phyloP scores from a whole-genome alignment of 108 stramenopile species.

The Epithemia pelagica region DNA sequence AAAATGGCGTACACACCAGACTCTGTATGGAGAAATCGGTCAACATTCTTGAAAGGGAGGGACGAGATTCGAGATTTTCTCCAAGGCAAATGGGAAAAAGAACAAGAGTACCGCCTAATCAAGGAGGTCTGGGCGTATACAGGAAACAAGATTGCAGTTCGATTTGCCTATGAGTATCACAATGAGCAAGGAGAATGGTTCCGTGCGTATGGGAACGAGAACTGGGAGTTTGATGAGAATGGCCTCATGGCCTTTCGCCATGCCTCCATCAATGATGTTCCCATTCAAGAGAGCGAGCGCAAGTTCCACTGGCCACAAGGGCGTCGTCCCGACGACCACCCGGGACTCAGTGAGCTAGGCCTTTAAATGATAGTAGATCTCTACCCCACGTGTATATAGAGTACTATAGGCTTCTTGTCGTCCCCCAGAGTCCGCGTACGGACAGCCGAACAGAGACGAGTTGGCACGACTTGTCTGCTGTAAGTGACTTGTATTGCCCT shows the following conservation, averaged over 20 bases:
- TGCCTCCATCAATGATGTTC: conserved; percentile 60
- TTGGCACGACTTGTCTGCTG: background rate
- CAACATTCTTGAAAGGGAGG: conserved; percentile 32
- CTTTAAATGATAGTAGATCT: conserved; percentile 5
- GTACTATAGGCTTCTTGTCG: background rate
- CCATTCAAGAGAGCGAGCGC: conserved; percentile 42
- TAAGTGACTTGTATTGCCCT: conserved; percentile 1
- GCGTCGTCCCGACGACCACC: conserved; percentile 25
- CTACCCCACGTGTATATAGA: too few species aligned
- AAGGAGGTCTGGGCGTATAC: conserved; percentile 54
- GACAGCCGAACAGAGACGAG: background rate
- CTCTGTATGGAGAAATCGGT: conserved; percentile 55
- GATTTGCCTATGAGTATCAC: conserved; percentile 61
- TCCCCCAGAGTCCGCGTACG: background rate
- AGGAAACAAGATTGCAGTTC: conserved; percentile 57
- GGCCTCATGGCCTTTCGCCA: conserved; percentile 51
- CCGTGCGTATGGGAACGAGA: conserved; percentile 62
- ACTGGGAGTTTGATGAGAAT: conserved; percentile 61
- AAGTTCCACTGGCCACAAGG: conserved; percentile 19
- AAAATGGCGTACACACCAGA: conserved; percentile 45
- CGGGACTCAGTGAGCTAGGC: conserved; percentile 19
- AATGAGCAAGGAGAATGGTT: conserved; percentile 41
- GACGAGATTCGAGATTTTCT: conserved; percentile 43
- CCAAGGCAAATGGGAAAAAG: conserved; percentile 36
- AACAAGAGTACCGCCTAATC: conserved; percentile 55